Evolutionary conservation across 805 yeast species (phyloP).

Genomic region (Zygosaccharomyces rouxii): DNA sequence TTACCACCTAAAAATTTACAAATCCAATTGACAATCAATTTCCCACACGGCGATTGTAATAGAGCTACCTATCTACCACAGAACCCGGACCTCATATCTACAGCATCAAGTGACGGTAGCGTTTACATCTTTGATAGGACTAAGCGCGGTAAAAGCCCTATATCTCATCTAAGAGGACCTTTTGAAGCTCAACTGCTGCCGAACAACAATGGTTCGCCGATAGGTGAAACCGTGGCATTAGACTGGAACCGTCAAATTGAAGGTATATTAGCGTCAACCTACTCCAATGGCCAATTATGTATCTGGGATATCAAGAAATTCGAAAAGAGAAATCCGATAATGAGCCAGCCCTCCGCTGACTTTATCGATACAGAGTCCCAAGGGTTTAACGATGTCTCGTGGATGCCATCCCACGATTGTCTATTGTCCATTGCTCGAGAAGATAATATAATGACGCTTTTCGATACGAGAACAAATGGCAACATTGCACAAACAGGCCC

Average conservation of each 20-base stretch:
- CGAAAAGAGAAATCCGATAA: slow-evolving; percentile 24
- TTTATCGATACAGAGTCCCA: slow-evolving; percentile 31
- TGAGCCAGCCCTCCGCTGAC: slow-evolving; percentile 23
- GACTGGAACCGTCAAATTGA: slow-evolving; percentile 67
- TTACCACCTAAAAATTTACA: slow-evolving; percentile 28
- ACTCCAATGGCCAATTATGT: slow-evolving; percentile 59
- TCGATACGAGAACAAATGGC: slow-evolving; percentile 45
- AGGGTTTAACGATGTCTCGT: slow-evolving; percentile 70
- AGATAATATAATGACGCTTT: slow-evolving; percentile 44
- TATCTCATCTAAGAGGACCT: slow-evolving; percentile 11
- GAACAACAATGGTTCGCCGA: slow-evolving; percentile 21
- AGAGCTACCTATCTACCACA: slow-evolving; percentile 73
- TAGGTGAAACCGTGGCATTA: slow-evolving; percentile 61
- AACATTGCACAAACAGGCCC: slow-evolving; percentile 11
- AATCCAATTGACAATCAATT: slow-evolving; percentile 27
- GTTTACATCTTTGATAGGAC: slow-evolving; percentile 75
- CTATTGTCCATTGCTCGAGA: slow-evolving; percentile 69
- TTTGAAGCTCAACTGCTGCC: slow-evolving; percentile 21
- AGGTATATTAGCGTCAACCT: slow-evolving; percentile 57
- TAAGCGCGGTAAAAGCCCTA: slow-evolving; percentile 55
- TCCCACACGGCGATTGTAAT: slow-evolving; percentile 57
- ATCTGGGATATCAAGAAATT: slow-evolving; percentile 62
- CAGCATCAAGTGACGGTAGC: slow-evolving; percentile 62
- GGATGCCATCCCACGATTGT: slow-evolving; percentile 59
- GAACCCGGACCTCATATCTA: slow-evolving; percentile 77